phyloP scores from a whole-genome alignment of 2,329 filamentous ascomycete species.

The Tricladium varicosporioides region DNA sequence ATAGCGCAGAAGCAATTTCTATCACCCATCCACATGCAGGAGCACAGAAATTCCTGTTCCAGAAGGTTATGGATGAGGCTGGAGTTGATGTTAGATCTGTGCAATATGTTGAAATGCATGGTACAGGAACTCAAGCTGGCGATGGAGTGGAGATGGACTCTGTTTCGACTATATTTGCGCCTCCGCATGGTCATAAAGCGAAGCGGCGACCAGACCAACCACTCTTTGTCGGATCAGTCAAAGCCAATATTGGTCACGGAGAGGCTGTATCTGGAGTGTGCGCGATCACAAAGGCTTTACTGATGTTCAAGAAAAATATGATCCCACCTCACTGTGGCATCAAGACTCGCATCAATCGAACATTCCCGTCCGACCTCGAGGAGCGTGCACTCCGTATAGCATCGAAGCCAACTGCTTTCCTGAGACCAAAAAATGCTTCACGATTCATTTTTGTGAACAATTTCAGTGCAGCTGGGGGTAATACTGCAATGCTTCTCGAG shows the following conservation, averaged over 20 bases:
- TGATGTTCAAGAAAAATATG: conserved; percentile 27
- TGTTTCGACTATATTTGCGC: conserved; percentile 12
- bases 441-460: conserved; percentile 46
- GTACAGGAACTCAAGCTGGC: conserved; percentile 23
- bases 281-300: conserved; percentile 30
- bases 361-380: conserved; percentile 34
- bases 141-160: conserved; percentile 18
- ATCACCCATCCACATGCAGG: conserved; percentile 43
- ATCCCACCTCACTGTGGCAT: conserved; percentile 29
- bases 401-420: conserved; percentile 16
- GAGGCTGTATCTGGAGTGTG: conserved; percentile 28
- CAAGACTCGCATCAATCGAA: conserved; percentile 33
- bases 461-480: conserved; percentile 39
- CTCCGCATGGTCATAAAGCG: conserved; percentile 22
- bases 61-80: conserved; percentile 5
- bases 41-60: conserved; percentile 37
- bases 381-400: conserved; percentile 30
- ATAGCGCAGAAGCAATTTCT: conserved; percentile 44
- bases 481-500: conserved; percentile 23
- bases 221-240: conserved; percentile 23
- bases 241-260: conserved; percentile 28
- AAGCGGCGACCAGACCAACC: conserved; percentile 13
- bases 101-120: conserved; percentile 26
- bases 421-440: conserved; percentile 36
- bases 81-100: conserved; percentile 11